These are phyloP conservation scores for Tritrichomonas foetus DNA, from an alignment of 208 protist species.

Conservation along the genomic window DNA sequence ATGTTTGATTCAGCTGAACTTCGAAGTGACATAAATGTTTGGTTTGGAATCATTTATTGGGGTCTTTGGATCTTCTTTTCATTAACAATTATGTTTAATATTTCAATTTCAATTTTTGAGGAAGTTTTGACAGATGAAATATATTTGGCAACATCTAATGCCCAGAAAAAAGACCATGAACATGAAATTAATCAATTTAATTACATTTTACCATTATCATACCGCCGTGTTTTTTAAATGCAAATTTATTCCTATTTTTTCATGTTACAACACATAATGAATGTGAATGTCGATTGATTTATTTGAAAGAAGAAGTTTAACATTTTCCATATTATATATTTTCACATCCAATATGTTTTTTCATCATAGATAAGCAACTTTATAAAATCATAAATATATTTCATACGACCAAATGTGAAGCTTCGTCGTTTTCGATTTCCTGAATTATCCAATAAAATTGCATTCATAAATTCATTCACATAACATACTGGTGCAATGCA, in stretches of 20 bases:
- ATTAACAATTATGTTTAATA: constrained; percentile 37
- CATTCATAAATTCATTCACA: no score
- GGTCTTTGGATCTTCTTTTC: not conserved
- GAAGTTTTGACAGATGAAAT: not conserved
- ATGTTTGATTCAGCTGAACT: not conserved
- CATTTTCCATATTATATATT: no score
- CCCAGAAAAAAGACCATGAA: not conserved
- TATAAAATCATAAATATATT: no score
- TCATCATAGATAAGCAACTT: no score
- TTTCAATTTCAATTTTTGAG: constrained; percentile 36
- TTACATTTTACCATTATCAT: not conserved
- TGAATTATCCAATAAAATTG: no score
- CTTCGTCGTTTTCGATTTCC: no score
- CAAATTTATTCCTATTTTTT: not conserved
- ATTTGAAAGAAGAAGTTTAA: not conserved
- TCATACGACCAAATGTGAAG: no score
- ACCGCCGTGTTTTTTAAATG: not conserved
- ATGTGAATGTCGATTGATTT: not conserved
- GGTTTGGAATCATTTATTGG: not conserved
- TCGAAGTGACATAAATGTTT: not conserved
- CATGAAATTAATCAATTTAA: not conserved
- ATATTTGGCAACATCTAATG: not conserved
- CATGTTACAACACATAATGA: not conserved
- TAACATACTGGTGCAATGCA: no score
- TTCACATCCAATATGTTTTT: no score